Evolutionary conservation across 495 filamentous ascomycete genomes (phyloP), one percentile per base, ranked within the genome.

Genomic region (Xylaria telfairii): DNA sequence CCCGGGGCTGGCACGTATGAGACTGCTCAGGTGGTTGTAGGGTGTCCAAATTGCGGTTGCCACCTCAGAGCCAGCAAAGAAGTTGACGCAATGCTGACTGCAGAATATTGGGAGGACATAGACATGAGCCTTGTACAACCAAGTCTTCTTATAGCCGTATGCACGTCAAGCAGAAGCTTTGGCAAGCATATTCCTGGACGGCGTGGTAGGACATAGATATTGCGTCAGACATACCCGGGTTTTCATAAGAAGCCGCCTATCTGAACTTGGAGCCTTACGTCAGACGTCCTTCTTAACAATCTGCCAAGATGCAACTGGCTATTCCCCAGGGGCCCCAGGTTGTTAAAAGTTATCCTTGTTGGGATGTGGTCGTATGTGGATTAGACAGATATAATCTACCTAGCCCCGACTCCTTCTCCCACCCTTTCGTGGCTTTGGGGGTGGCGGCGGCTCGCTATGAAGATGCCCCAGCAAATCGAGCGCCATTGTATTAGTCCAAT

Each of bases 401-500:
- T 59, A 70, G 12, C 49, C 68, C 4, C 61, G 68, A 57, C 66
- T 62, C 49, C 74, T 78, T 39, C 66, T 72, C 19, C 54, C 68
- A 0, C 67, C 70, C 28, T 78, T 78, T 53, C 76, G 74, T 12
- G 74, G 49, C 41, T 78, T 78, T 53, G 87, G 82, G 24, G 91
- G 89, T 28, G 90, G 87, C 49, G 91, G 91, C 63, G 91, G 88
- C 69, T 95, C 88, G 51, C 90, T 90, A 76, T 99, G 96, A 28
- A 93, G 84, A 77, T 97, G 92, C 2, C 94, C 94, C 53, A 92
- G 78, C 39, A 97, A 90, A 2, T 89, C 86, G 8, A 94, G 73
- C 21, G 93, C 94, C 65, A 89, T 91, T 0, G 84, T 89, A 77
- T 98, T 99, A 49, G 84, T 85, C 96, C 96, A 99, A 15, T 81